Evolutionary conservation across 176 grass and related monocot species (phyloP), one percentile per base, ranked within the genome.

Genomic region (Secale cereale): DNA sequence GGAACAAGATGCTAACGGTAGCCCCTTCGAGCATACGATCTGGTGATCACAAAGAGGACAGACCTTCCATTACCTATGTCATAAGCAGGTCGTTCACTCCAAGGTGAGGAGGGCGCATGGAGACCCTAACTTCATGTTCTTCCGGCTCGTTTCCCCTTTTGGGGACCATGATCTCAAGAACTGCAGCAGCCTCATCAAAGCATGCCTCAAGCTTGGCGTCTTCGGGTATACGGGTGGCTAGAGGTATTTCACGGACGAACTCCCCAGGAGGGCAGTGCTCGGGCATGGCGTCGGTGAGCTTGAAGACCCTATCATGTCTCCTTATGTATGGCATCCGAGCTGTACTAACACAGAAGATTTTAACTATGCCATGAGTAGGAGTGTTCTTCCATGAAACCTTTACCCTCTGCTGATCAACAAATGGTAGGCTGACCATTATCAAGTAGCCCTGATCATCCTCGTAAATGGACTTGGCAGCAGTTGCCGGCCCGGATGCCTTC

Each of bases 351-450:
- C 97, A 99, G 25, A 92, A 65, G 36, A 99, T 92, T 81, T 99
- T 99, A 22, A 99, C 91, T 85, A 99, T 89, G 40, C 97, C 97
- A 40, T 89, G 91, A 65, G 92, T 94, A 26, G 89, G 76, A 29
- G 15, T 91, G 81, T 99, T 99, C 86, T 92, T 95, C 97, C 97
- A 99, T 2, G 97, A 96, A 75, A 99, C 93, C 40, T 99, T 99
- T 57, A 99, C 97, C 81, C 86, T 90, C 65, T 92, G 93, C 84
- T 96, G 97, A 87, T 96, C 93, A 35, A 91, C 93, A 82, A 96
- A 96, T 4, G 97, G 91, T 48, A 99, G 86, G 79, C 93, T 99
- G 19, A 99, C 86, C 84, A 91, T 89, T 77, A 99, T 90, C 15
- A 99, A 68, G 84, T 99, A 99, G 19, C 93, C 91, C 11, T 86